A percentile compares a stretch with the other conserved stretches of the same genome.
phyloP scores from a whole-genome alignment of 306 rosid species.

The Mimosa bimucronata region DNA sequence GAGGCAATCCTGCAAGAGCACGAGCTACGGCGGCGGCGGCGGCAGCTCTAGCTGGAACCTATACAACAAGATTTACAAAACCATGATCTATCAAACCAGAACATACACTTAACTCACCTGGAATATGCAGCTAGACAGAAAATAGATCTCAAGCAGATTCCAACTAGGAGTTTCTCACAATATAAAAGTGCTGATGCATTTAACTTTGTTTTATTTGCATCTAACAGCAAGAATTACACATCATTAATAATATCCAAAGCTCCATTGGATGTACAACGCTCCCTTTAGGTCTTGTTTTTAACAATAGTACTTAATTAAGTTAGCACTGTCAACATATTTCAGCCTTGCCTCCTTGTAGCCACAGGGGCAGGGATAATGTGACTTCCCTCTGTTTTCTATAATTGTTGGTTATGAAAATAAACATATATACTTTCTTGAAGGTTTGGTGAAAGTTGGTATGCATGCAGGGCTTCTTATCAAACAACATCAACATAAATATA shows the following conservation, averaged over 20 bases:
- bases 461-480: neutral
- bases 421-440: neutral
- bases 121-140: neutral
- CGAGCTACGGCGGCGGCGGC: slow-evolving; percentile 99
- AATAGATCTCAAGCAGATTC: neutral
- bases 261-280: neutral
- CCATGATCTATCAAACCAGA: slow-evolving; percentile 34
- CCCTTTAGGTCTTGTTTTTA: neutral
- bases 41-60: slow-evolving; percentile 97
- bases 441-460: neutral
- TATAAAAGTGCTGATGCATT: neutral
- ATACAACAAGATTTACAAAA: slow-evolving; percentile 45
- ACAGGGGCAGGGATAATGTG: neutral
- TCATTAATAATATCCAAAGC: neutral
- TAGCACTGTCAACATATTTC: neutral
- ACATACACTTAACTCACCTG: slow-evolving; percentile 4
- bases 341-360: neutral
- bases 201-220: neutral
- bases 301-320: neutral
- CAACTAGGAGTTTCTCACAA: neutral
- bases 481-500: neutral
- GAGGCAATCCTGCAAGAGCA: slow-evolving; percentile 96
- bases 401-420: neutral
- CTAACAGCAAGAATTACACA: neutral
- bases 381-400: neutral